Base-by-base conservation (phyloP, 1,284 basidiomycete species). In the Dichomitus squalens region DNA sequence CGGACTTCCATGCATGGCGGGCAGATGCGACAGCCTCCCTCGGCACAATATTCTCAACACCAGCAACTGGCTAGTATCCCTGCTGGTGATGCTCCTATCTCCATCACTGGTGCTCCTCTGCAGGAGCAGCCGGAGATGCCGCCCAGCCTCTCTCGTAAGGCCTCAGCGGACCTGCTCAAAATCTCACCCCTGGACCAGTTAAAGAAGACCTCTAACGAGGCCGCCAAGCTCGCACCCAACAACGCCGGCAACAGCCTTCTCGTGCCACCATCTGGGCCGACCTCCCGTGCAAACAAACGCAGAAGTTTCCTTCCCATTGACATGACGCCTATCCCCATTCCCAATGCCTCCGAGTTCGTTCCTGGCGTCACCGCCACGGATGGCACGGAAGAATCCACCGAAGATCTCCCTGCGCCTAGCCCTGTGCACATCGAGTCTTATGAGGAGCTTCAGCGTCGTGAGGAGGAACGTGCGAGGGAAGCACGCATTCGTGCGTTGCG, bases 221-320 rank as follows among this genome's bases (percentile, higher is more conserved):
- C 60, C 20, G 59, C 68, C 20, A 61, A 68, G 48, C 51, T 68
- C 47, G 56, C 49, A 6, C 61, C 70, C 18, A 54, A 60, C 7
- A 41, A 60, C 25, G 38, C 63, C 18, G 55, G 72, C 23, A 69
- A 74, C n/a, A 77, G 69, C 58, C 74, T 85, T 52, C 76, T 88
- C n/a, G 56, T 47, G 3, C 61, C 61, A 6, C 73, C 70, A 12
- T 79, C 82, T 23, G 68, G 78, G 6, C 70, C 78, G 25, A 79
- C 77, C 9, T 75, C 80, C 33, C 80, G 88, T 58, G 70, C 84
- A 16, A 75, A 79, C 14, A 93, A 88, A 72, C 84, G 94, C 36
- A 79, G 92, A 68, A 95, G 92, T 70, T 96, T 95, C 78, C 75
- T 96, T 29, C 92, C 93, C 20, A 79, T 95, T 49, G 90, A 91